Evolutionary conservation across 1,139 yeast species (phyloP).

Genomic region (Maudiozyma humilis): DNA sequence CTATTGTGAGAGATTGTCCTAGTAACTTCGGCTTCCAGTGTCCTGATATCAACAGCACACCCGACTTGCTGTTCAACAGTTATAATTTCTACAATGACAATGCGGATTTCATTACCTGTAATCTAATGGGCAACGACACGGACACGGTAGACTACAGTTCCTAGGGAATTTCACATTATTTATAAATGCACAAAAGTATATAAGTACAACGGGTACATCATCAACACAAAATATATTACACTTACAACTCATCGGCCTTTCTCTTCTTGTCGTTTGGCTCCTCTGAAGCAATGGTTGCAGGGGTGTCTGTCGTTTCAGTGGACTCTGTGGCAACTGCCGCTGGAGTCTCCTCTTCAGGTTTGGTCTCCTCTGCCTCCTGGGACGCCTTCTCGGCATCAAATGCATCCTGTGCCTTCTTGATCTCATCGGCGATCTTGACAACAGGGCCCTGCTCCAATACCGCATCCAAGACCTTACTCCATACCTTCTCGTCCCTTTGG

Average conservation of each 20-base stretch:
- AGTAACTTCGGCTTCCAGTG: slow-evolving; percentile 65
- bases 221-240: neutral
- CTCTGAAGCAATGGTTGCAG: neutral
- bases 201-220: too few relatives aligned
- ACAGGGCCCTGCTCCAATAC: slow-evolving; percentile 40
- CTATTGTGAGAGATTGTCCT: slow-evolving; percentile 79
- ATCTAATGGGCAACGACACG: slow-evolving; percentile 7
- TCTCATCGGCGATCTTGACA: slow-evolving; percentile 31
- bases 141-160: neutral
- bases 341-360: neutral
- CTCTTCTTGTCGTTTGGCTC: neutral
- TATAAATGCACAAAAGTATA: neutral
- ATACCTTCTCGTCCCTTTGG: slow-evolving; percentile 42
- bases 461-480: slow-evolving; percentile 57
- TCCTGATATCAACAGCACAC: slow-evolving; percentile 39
- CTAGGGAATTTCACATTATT: neutral
- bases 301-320: neutral
- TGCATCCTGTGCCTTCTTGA: slow-evolving; percentile 20
- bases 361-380: slow-evolving; percentile 2
- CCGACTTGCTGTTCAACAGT: slow-evolving; percentile 36
- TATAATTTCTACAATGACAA: slow-evolving; percentile 41
- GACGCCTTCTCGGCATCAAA: slow-evolving; percentile 14
- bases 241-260: slow-evolving; percentile 1
- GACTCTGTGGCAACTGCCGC: neutral
- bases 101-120: slow-evolving; percentile 25